Conservation (phyloP, 768 basidiomycete species). For the Lactarius hengduanensis region DNA sequence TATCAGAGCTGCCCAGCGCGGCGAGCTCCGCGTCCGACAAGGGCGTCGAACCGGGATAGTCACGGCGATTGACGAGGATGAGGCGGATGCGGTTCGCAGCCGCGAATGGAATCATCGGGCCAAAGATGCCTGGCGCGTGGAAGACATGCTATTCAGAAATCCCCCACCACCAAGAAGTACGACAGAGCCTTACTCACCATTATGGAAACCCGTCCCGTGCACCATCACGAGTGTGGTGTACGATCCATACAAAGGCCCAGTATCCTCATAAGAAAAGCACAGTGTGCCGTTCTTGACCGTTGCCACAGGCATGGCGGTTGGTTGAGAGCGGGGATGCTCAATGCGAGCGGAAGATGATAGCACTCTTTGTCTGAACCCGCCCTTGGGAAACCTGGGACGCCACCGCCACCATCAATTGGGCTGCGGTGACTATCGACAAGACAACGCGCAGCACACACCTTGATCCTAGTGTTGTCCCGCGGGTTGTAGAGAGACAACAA, state of each 20-base stretch:
- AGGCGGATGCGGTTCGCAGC: slow-evolving; percentile 29
- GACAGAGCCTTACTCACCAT: slow-evolving; percentile 12
- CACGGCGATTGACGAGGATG: slow-evolving; percentile 32
- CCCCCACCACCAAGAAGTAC: background rate
- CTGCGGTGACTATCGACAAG: background rate
- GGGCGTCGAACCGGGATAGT: slow-evolving; percentile 31
- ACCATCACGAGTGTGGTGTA: slow-evolving; percentile 29
- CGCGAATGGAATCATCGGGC: slow-evolving; percentile 28
- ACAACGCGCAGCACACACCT: background rate
- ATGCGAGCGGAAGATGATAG: background rate
- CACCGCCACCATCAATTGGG: slow-evolving; percentile 1
- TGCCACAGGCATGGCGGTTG: slow-evolving; percentile 22
- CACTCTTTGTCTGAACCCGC: background rate
- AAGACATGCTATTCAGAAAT: background rate
- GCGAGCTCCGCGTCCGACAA: slow-evolving; percentile 28
- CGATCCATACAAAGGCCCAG: slow-evolving; percentile 14
- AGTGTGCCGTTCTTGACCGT: slow-evolving; percentile 14
- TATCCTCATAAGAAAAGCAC: slow-evolving; percentile 24
- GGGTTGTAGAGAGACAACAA: background rate
- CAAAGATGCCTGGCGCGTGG: slow-evolving; percentile 28
- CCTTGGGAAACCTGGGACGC: background rate
- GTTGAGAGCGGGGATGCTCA: background rate
- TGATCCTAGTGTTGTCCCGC: background rate
- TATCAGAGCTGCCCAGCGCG: slow-evolving; percentile 22
- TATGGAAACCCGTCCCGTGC: slow-evolving; percentile 27